These are phyloP conservation scores for Fusarium denticulatum DNA, from an alignment of 2,329 filamentous ascomycete genomes.

Conservation along the genomic window DNA sequence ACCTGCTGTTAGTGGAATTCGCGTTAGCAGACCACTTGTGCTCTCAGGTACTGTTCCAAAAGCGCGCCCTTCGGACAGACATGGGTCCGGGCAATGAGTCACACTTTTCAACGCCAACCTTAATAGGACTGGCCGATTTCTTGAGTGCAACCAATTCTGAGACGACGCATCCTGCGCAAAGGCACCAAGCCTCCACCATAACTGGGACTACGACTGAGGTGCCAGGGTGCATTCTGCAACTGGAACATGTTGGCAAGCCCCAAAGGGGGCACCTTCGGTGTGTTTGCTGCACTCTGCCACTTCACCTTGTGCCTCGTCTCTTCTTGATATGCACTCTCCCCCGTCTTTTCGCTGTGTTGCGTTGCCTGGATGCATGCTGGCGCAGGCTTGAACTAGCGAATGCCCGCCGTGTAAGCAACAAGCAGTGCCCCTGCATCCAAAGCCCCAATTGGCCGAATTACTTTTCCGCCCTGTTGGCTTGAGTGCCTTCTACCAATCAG, in stretches of 20 bases:
- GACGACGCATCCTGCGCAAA: conserved; percentile 36
- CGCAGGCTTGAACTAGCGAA: conserved; percentile 21
- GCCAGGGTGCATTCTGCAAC: neutral
- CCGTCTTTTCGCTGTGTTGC: neutral
- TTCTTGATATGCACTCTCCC: neutral
- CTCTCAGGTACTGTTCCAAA: conserved; percentile 27
- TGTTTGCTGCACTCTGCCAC: neutral
- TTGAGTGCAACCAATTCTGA: conserved; percentile 37
- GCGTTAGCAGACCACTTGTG: conserved; percentile 21
- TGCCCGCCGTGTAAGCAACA: conserved; percentile 32
- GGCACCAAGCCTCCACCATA: conserved; percentile 30
- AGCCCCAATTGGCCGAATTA: conserved; percentile 28
- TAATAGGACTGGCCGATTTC: conserved; percentile 43
- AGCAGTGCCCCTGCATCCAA: conserved; percentile 19
- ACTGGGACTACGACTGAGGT: neutral
- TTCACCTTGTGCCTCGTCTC: neutral
- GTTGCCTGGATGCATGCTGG: conserved; percentile 8
- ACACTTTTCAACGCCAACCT: conserved; percentile 46
- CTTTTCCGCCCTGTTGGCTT: conserved; percentile 18
- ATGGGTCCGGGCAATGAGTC: conserved; percentile 49
- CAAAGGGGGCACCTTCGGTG: neutral
- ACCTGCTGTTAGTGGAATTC: neutral
- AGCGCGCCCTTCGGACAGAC: conserved; percentile 41
- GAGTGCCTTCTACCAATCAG: conserved; percentile 15
- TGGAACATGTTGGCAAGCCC: neutral